Conservation (phyloP, 805 yeast species). For the Geotrichum ghanense region DNA sequence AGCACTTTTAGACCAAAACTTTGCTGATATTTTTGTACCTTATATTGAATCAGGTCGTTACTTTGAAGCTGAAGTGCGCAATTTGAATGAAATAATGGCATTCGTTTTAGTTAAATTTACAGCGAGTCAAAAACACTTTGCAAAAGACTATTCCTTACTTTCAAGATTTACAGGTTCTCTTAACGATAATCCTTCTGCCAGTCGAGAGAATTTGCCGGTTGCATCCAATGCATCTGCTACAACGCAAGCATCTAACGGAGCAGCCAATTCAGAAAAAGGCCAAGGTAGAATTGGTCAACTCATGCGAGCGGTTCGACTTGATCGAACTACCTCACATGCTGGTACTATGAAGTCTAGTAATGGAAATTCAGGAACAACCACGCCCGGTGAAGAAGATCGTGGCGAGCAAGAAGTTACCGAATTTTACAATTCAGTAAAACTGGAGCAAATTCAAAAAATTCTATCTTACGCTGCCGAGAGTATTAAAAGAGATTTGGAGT, state of each 20-base stretch:
- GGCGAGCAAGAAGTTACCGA: conserved; percentile 14
- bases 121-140: conserved; percentile 28
- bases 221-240: neutral
- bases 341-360: neutral
- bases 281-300: conserved; percentile 23
- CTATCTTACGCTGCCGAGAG: conserved; percentile 67
- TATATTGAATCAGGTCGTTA: conserved; percentile 57
- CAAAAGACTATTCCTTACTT: conserved; percentile 18
- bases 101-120: conserved; percentile 36
- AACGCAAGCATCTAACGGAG: conserved; percentile 9
- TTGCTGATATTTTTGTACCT: conserved; percentile 61
- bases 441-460: conserved; percentile 47
- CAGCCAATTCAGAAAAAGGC: conserved; percentile 22
- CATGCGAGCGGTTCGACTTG: conserved; percentile 17
- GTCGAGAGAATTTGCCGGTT: neutral
- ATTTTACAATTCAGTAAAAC: conserved; percentile 16
- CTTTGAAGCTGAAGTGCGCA: conserved; percentile 59
- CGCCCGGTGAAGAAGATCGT: conserved; percentile 4
- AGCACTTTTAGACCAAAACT: conserved; percentile 53
- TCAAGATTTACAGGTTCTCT: conserved; percentile 13
- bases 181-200: conserved; percentile 2
- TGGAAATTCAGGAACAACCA: conserved; percentile 4
- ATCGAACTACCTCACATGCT: conserved; percentile 8
- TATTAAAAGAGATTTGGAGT: conserved; percentile 63
- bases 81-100: conserved; percentile 36